Conservation (phyloP, 306 rosid species). For the Dryas octopetala region DNA sequence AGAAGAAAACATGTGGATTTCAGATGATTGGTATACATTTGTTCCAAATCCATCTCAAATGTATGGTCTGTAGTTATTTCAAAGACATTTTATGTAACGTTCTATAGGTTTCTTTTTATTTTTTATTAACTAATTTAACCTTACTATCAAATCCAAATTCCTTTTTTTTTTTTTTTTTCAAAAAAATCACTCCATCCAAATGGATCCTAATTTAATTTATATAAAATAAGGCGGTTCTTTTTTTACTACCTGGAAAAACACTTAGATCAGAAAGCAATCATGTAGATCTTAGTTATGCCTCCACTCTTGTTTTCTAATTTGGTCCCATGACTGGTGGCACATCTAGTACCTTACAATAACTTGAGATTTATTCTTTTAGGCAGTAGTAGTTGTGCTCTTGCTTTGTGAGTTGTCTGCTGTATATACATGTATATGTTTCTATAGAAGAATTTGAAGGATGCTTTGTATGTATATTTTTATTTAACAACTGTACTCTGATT, state of each 20-base stretch:
- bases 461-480: not conserved
- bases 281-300: not conserved
- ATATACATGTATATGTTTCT: not conserved
- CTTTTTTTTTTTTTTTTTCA: too few species aligned
- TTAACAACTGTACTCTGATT: conserved; percentile 22
- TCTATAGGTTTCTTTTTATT: too few species aligned
- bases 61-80: too few species aligned
- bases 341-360: not conserved
- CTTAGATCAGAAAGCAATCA: not conserved
- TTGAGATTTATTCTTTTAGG: too few species aligned
- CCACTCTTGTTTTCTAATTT: not conserved
- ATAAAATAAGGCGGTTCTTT: not conserved
- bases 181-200: not conserved
- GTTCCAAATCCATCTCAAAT: too few species aligned
- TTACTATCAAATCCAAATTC: not conserved
- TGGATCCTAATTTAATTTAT: not conserved
- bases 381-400: not conserved
- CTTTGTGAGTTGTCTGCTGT: not conserved
- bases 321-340: not conserved
- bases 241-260: not conserved
- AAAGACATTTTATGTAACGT: too few species aligned
- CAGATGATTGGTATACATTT: too few species aligned
- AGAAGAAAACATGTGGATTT: not conserved
- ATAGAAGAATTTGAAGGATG: not conserved
- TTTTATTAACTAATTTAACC: not conserved